Base-by-base conservation (phyloP, 495 filamentous ascomycete genomes). In the Tuber magnatum region DNA sequence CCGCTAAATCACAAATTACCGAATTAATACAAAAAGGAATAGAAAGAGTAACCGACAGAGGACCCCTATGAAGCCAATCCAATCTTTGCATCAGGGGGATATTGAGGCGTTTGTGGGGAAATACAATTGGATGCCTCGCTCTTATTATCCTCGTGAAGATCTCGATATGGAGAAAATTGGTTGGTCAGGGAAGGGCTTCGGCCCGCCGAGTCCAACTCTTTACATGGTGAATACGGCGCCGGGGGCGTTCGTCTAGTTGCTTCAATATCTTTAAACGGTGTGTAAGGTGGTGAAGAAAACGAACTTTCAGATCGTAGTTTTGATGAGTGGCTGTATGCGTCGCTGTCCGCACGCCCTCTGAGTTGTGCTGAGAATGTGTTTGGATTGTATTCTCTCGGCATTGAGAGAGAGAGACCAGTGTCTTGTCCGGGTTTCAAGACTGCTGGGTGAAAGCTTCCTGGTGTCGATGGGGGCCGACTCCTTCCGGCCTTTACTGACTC, bases 361-460 rank as follows among this genome's bases (percentile, higher is more conserved):
- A 82, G 74, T 24, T 81, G 80, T 40, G 80, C 80, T n/a, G 80
- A 81, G 69, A 82, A 81, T 10, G 80, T 82, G 39, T 74, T 77
- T 6, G 80, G 80, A 51, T 82, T 82, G 56, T 82, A 82, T 79
- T 82, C 80, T 16, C 80, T 75, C 39, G 77, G 80, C 32, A 82
- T 70, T 8, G 80, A 79, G 24, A 77, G 42, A 7, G 75, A 73
- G 51, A 81, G 73, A 7, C 56, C 35, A 28, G 56, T 35, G 32
- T 65, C 56, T 24, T 72, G 46, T 22, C 28, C 51, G 8, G 72
- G 24, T 48, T 48, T 43, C 44, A 48, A 73, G 44, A 51, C 44
- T 65, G 65, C 74, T 41, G 69, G 40, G 39, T n/a, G 72, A 68
- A 61, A n/a, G 65, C 43, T 75, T 77, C 41, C 73, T 46, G 39